phyloP scores from a whole-genome alignment of 768 basidiomycete species.

The Hericium erinaceus region DNA sequence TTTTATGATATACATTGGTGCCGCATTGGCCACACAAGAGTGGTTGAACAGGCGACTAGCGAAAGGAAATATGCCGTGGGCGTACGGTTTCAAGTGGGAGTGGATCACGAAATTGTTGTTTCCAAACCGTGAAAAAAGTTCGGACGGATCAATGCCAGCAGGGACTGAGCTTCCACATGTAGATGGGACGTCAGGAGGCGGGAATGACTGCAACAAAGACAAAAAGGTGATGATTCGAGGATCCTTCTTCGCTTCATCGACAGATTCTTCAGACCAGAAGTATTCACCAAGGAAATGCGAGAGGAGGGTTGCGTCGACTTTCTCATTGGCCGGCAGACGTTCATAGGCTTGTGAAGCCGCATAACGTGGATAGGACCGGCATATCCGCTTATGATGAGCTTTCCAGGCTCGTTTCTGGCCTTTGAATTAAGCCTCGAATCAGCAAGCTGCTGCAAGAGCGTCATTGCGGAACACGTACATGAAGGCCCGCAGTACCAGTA shows the following conservation, averaged over 20 bases:
- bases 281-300: conserved; percentile 48
- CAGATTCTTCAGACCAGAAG: conserved; percentile 12
- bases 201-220: conserved; percentile 15
- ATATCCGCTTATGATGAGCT: conserved; percentile 56
- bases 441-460: neutral
- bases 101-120: conserved; percentile 81
- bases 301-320: conserved; percentile 53
- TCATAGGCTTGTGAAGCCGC: conserved; percentile 37
- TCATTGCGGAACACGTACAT: conserved; percentile 36
- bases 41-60: conserved; percentile 82
- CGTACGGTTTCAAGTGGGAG: conserved; percentile 60
- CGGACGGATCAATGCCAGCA: conserved; percentile 9
- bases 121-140: conserved; percentile 51
- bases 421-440: conserved; percentile 20
- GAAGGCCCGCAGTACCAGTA: conserved; percentile 65
- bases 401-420: conserved; percentile 68
- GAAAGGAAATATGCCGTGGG: conserved; percentile 66
- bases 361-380: conserved; percentile 45
- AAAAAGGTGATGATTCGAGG: conserved; percentile 11
- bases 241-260: neutral
- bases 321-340: conserved; percentile 41
- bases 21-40: conserved; percentile 69
- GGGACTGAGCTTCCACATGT: neutral
- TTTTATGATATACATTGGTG: conserved; percentile 45
- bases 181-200: conserved; percentile 26